A percentile compares a stretch with the other conserved stretches of the same genome.
phyloP scores from a whole-genome alignment of 495 filamentous ascomycete genomes.

The Podospora fimiseda region DNA sequence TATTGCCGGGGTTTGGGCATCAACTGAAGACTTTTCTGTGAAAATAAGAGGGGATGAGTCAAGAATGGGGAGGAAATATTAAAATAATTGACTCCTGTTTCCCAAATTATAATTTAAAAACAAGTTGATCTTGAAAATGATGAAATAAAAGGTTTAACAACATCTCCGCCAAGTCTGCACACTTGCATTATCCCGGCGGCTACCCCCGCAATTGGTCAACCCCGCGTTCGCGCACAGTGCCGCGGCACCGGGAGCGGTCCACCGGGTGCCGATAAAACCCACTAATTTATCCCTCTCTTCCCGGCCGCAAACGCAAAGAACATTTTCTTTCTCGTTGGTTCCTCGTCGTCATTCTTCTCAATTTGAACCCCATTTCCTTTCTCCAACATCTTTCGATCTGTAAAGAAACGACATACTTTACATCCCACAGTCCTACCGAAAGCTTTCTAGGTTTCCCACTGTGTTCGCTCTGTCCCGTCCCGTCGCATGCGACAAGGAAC shows the following conservation, averaged over 20 bases:
- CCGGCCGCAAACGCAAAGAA: conserved; percentile 1
- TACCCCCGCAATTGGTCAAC: conserved; percentile 2
- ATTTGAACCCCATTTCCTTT: no score
- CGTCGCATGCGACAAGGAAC: not conserved
- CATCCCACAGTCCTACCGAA: no score
- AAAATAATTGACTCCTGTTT: not conserved
- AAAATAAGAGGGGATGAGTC: no score
- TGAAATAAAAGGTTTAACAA: no score
- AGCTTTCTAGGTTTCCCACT: no score
- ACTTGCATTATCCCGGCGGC: conserved; percentile 7
- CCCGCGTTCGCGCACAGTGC: conserved; percentile 7
- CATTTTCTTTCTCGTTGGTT: not conserved
- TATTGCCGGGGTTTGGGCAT: not conserved
- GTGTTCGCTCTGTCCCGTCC: not conserved
- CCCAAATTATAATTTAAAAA: not conserved
- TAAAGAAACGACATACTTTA: no score
- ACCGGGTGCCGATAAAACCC: conserved; percentile 14
- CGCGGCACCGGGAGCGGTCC: conserved; percentile 12
- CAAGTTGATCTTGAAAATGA: no score
- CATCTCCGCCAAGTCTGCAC: no score
- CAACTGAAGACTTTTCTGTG: no score
- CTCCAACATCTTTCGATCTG: no score
- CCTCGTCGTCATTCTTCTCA: no score
- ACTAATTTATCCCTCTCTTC: conserved; percentile 5
- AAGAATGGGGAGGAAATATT: not conserved